Conservation (phyloP, 495 filamentous ascomycete genomes). For the Neurospora sp. region DNA sequence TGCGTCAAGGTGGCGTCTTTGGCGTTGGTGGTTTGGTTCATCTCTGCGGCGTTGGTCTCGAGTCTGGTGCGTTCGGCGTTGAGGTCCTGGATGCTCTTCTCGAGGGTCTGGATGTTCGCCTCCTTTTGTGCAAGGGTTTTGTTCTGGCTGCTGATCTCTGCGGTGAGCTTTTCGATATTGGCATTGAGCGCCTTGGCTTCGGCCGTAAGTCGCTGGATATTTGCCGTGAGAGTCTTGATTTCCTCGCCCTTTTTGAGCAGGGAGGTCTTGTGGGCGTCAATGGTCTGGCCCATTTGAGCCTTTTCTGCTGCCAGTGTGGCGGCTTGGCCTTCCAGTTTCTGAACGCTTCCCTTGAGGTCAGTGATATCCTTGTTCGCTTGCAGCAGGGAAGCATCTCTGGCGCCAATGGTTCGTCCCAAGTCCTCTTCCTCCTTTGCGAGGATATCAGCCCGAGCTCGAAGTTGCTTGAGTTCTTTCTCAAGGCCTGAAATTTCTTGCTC, state of each 20-base stretch:
- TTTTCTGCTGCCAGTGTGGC: neutral
- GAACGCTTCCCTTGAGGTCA: neutral
- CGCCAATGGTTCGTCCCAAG: neutral
- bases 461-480: neutral
- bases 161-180: neutral
- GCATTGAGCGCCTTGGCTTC: neutral
- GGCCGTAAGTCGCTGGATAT: neutral
- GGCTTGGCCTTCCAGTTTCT: neutral
- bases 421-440: neutral
- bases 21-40: neutral
- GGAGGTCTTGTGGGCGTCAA: neutral
- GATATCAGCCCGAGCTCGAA: too few relatives aligned
- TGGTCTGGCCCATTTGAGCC: neutral
- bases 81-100: constrained; percentile 64
- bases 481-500: neutral
- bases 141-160: neutral
- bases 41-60: neutral
- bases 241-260: neutral
- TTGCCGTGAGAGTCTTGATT: neutral
- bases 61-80: constrained; percentile 46
- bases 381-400: neutral
- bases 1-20: neutral
- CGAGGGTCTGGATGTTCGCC: constrained; percentile 38
- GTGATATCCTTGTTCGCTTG: neutral
- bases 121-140: neutral